Evolutionary conservation across 1,284 basidiomycete genomes (phyloP), one percentile per base, ranked within the genome.

Genomic region (Sphagnurus paluster): DNA sequence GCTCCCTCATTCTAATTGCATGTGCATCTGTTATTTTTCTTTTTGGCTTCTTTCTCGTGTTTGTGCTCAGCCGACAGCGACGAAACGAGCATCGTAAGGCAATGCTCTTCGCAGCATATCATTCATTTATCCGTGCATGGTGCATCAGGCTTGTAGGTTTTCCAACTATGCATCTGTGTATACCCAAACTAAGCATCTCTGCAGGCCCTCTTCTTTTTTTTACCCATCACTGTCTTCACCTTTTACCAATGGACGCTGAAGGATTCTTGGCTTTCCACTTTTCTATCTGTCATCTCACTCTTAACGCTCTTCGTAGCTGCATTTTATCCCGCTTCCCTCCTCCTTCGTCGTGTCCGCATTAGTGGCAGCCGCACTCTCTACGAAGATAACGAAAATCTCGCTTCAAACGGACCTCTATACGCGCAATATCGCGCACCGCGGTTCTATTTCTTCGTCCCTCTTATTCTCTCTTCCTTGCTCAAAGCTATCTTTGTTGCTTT

Each of bases 181-280:
- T 26, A 28, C 8, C 11, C 37, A 16, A 46, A 24, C 34, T 41
- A 8, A 50, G 39, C 52, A 28, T 54, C 42, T 40, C 23, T 58
- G 5, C 34, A 91, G 84, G 80, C 74, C 17, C 63, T 93, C 19
- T 67, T 88, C 40, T 69, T 76, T 26, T 71, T 83, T 51, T 70
- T 80, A 39, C 93, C 93, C 6, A 68, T 93, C 45, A 68, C 82
- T 54, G 78, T 88, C 48, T 91, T 96, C 58, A 72, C 79, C 5
- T 81, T 96, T 61, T 92, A 87, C 66, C 93, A 96, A 63, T 96
- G 92, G 90, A 88, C 86, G 0, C 73, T 96, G 48, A 76, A 79
- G 48, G 91, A 95, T 64, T 93, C 91, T 0, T 90, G 88, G 81
- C 73, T 93, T 1, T 80, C 92, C 0, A 69, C 77, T 41, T 63